A percentile compares a stretch with the other conserved stretches of the same genome.
phyloP scores from a whole-genome alignment of 768 basidiomycete genomes.

The Lactarius evosmus region DNA sequence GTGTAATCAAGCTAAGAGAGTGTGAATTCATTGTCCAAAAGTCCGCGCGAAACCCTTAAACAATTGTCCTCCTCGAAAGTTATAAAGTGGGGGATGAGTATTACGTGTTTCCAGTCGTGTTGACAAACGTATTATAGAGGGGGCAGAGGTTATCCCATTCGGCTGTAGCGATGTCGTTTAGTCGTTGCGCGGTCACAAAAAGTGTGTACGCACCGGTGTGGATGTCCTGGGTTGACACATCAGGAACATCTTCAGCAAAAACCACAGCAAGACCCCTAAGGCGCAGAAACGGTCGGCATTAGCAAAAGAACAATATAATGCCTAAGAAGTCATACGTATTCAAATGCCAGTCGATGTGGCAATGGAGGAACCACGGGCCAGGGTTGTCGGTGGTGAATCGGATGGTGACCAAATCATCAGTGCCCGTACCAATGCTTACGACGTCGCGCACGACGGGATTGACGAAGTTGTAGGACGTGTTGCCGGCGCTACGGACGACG shows the following conservation, averaged over 20 bases:
- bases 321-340: conserved; percentile 4
- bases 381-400: conserved; percentile 36
- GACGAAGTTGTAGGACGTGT: conserved; percentile 23
- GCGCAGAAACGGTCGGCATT: background rate
- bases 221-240: conserved; percentile 1
- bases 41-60: background rate
- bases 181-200: background rate
- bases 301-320: background rate
- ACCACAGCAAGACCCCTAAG: conserved; percentile 26
- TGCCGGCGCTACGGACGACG: conserved; percentile 27
- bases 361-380: conserved; percentile 35
- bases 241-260: conserved; percentile 24
- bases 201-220: conserved; percentile 6
- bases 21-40: background rate
- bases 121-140: conserved; percentile 12
- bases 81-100: background rate
- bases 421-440: conserved; percentile 30
- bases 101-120: background rate
- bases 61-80: background rate
- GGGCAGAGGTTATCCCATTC: conserved; percentile 23
- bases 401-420: conserved; percentile 27
- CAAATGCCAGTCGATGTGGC: conserved; percentile 37
- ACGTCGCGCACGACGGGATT: conserved; percentile 50
- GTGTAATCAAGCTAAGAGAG: background rate
- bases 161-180: conserved; percentile 4